Evolutionary conservation across 306 rosid genomes (phyloP).

Genomic region (Comarum palustre): DNA sequence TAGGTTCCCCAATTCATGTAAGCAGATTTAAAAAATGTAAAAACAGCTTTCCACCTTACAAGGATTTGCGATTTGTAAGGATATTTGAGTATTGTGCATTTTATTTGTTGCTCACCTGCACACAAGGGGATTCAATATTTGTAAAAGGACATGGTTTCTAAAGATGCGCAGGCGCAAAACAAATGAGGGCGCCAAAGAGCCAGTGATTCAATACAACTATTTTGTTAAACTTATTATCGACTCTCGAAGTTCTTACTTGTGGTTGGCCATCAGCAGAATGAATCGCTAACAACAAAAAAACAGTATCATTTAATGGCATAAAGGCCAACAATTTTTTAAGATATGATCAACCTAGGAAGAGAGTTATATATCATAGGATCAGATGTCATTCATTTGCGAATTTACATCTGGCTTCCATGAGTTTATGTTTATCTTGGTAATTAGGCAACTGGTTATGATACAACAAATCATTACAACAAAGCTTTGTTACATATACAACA

Average conservation of each 20-base stretch:
- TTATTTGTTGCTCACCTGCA: neutral
- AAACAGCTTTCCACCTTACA: too few species aligned
- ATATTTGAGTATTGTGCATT: neutral
- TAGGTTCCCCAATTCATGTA: neutral
- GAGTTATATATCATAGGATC: neutral
- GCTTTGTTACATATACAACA: conserved; percentile 1
- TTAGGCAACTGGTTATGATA: neutral
- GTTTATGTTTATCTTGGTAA: neutral
- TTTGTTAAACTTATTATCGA: too few species aligned
- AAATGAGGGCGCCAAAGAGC: neutral
- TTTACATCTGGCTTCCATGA: neutral
- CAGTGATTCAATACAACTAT: neutral
- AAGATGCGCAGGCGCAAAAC: too few species aligned
- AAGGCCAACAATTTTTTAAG: too few species aligned
- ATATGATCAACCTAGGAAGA: neutral
- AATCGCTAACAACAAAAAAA: neutral
- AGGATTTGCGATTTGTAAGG: neutral
- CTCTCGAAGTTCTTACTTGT: neutral
- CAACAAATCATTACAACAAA: neutral
- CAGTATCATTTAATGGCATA: neutral
- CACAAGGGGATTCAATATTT: neutral
- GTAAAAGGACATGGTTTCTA: neutral
- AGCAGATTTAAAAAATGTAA: neutral
- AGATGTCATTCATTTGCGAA: neutral
- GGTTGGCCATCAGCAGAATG: neutral